Evolutionary conservation across 495 filamentous ascomycete species (phyloP).

Genomic region (Lasiosphaeris hirsuta): DNA sequence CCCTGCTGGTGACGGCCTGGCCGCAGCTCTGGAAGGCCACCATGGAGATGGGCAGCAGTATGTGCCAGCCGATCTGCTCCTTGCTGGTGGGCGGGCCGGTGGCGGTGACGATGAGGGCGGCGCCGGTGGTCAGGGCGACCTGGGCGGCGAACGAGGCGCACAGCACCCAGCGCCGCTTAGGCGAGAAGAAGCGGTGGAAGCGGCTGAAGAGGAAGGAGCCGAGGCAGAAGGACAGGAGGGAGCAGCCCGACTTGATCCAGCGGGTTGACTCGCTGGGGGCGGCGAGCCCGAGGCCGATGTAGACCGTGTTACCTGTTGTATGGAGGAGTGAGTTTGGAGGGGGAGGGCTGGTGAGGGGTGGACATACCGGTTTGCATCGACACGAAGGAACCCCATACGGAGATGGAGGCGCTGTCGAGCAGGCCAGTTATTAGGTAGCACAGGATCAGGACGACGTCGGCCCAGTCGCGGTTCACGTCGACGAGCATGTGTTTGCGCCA

Average conservation of each 20-base stretch:
- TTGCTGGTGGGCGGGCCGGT: slow-evolving; percentile 30
- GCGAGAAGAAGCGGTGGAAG: slow-evolving; percentile 57
- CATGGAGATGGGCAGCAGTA: slow-evolving; percentile 58
- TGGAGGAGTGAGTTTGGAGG: neutral
- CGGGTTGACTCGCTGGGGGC: slow-evolving; percentile 50
- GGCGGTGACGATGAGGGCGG: slow-evolving; percentile 56
- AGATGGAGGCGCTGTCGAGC: slow-evolving; percentile 67
- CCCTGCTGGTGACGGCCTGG: slow-evolving; percentile 65
- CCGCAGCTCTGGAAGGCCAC: slow-evolving; percentile 69
- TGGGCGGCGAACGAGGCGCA: slow-evolving; percentile 59
- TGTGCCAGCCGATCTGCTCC: slow-evolving; percentile 52
- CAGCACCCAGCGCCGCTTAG: slow-evolving; percentile 59
- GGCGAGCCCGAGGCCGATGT: slow-evolving; percentile 63
- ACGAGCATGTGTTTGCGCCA: slow-evolving; percentile 43
- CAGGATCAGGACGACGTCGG: slow-evolving; percentile 59
- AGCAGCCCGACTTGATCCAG: slow-evolving; percentile 64
- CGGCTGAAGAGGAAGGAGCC: slow-evolving; percentile 62
- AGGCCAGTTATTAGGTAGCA: slow-evolving; percentile 73
- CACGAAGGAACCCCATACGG: slow-evolving; percentile 72
- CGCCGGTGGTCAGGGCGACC: slow-evolving; percentile 47
- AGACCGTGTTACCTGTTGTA: slow-evolving; percentile 66
- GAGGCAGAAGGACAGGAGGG: slow-evolving; percentile 62
- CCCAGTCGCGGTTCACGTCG: slow-evolving; percentile 52
- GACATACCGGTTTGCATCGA: slow-evolving; percentile 71
- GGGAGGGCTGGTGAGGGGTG: neutral